Base-by-base conservation (phyloP, 2,329 filamentous ascomycete genomes). In the Aphanocladium album region DNA sequence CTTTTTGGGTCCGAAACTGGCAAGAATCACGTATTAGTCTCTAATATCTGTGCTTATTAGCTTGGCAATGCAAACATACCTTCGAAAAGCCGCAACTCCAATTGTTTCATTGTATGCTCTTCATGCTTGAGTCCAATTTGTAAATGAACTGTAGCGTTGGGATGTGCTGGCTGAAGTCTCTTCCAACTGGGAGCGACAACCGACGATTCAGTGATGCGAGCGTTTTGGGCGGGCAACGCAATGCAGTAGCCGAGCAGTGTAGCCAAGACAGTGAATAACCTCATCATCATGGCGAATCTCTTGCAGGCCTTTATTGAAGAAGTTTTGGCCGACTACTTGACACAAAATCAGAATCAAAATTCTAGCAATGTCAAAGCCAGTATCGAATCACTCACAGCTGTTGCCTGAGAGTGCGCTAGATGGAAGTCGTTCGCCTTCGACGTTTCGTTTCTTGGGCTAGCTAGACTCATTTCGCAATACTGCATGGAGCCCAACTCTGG, bases 91-190 rank as follows among this genome's bases (percentile, higher is more conserved):
- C 59, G 27, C 11, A 43, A 27, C n/a, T 61, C 37, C 14, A 61
- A 19, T 8, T 61, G 41, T 11, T 51, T 17, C 6, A 46, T n/a
- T n/a, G 39, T 2, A 6, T 33, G 3, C 3, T 56, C 52, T 11
- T 61, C 6, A 17, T 61, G 59, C 12, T 35, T 47, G 3, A 61
- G 23, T 9, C 51, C 59, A 17, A 61, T 57, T 7, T 61, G 49
- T 43, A 61, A 35, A 25, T 57, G 52, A 5, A 61, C 45, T 1
- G 1, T 50, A 30, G 59, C 46, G 6, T 23, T 21, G 30, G 57
- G 52, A 21, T 41, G 41, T 14, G 59, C 59, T 3, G 39, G 59
- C 21, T 30, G 21, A 3, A 55, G 23, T 35, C 21, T 49, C 27
- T 27, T 56, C 59, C 59, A 61, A 7, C 16, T 17, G 17, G 4